Percentiles rank a stretch among this genome's conserved stretches.
These are phyloP conservation scores for Phytopythium litorale DNA, from an alignment of 352 stramenopile species.

Conservation along the genomic window DNA sequence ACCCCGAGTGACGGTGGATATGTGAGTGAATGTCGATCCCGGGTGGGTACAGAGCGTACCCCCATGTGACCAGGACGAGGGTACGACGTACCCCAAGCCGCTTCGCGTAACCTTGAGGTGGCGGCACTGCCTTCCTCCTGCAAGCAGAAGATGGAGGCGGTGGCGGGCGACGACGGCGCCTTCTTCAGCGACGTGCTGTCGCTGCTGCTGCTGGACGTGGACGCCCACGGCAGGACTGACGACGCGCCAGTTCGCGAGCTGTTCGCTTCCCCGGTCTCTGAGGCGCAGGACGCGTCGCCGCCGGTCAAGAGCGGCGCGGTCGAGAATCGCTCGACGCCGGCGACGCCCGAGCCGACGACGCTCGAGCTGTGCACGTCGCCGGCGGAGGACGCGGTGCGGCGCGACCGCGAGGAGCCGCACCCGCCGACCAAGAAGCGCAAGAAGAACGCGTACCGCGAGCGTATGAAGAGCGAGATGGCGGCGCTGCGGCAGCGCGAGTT, in stretches of 20 bases:
- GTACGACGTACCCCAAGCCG: background rate
- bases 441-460: slow-evolving; percentile 10
- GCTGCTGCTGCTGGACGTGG: slow-evolving; percentile 6
- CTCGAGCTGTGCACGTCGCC: background rate
- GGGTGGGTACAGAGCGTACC: background rate
- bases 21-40: background rate
- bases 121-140: background rate
- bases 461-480: slow-evolving; percentile 2
- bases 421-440: background rate
- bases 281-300: background rate
- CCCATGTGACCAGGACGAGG: background rate
- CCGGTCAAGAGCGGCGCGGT: background rate
- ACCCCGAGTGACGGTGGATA: background rate
- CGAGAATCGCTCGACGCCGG: background rate
- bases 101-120: background rate
- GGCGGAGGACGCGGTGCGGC: background rate
- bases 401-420: background rate
- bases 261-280: background rate
- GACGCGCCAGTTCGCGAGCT: background rate
- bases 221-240: background rate
- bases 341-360: background rate
- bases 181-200: slow-evolving; percentile 7
- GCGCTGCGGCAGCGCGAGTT: slow-evolving; percentile 4
- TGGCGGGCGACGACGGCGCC: background rate
- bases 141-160: background rate